Base-by-base conservation (phyloP, 1,284 basidiomycete species). In the Leccinum ponderosum region DNA sequence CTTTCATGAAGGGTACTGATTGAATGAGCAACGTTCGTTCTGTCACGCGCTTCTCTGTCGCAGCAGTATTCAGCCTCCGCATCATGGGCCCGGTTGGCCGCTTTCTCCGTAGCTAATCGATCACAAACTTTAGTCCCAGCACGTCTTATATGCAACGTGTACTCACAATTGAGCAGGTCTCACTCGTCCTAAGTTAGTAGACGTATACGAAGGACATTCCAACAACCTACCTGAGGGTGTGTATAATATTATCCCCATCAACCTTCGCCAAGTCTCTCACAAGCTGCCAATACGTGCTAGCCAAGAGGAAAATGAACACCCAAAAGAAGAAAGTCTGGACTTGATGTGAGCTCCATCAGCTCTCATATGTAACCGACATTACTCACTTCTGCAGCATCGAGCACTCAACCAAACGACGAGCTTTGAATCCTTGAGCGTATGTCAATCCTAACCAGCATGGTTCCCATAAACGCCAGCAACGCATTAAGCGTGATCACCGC, bases 301-400 rank as follows among this genome's bases (percentile, higher is more conserved):
- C 93, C 52, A 97, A 80, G 11, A 98, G 83, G 79, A 98, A 98
- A 66, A 98, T 94, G 77, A 98, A 97, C 33, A 99, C 90, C 51
- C 0, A 99, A 83, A 80, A 98, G 97, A 51, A 99, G 81, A 70
- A 97, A 94, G 73, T 83, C 93, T 95, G 67, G 12, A 8, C 48
- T 51, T 25, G 62, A 55, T 59, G 48, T 64, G 56, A 62, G 62
- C 53, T 56, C 59, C 33, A 33, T 55, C 12, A 17, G 52, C 15
- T 57, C 14, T 42, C 37, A 17, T 15, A 17, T 25, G 56, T 61
- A 52, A 27, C 22, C 1, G 58, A 39, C 37, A 27, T 9, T 27
- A 76, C 85, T 61, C 62, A 96, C 93, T 98, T 98, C 69, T 91
- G 93, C 73, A 98, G 76, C 48, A 98, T 77, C 0, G 94, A 95